Base-by-base conservation (phyloP, 1,284 basidiomycete species). In the Naganishia sp. region DNA sequence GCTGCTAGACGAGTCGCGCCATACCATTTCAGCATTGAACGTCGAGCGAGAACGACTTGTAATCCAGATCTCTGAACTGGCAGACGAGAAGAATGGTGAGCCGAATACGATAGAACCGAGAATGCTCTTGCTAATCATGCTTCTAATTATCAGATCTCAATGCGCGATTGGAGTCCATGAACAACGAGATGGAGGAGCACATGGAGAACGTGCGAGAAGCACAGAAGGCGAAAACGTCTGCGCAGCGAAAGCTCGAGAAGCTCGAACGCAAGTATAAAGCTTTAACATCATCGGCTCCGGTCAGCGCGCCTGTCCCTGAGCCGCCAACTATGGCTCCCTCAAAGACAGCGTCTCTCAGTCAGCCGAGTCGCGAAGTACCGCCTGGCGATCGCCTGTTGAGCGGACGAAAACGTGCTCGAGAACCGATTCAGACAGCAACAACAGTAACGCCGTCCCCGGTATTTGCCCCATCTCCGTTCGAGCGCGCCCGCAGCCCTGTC, bases 141-240 rank as follows among this genome's bases (percentile, higher is more conserved):
- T 23, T 31, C 10, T 25, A 6, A 31, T 43, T 6, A 28, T 45
- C 28, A 67, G 66, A 55, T 17, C 46, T 67, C 32, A 61, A 67
- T 17, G 46, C 60, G 25, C 46, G 47, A 25, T 41, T 67, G 46
- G 61, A 67, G 45, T 45, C 39, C 17, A 52, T 63, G 52, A 61
- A 67, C 28, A 63, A 52, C 53, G 66, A 67, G 28, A 49, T 67
- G 42, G 66, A 67, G 43, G 66, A 67, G 23, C 66, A 63, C 25
- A 63, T 63, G 66, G 66, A 61, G 32, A 51, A 67, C n/a, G 60
- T 67, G 25, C 60, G 61, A 13, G 60, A 63, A 32, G 54, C 54
- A 6, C 54, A 58, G 25, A 67, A 67, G 39, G 66, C 58, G 18
- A 63, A 63, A 43, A 47, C 58, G 7, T 50, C 51, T 25, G 50